These are phyloP conservation scores for Komagataella mondaviorum DNA, from an alignment of 805 yeast genomes.

Conservation along the genomic window DNA sequence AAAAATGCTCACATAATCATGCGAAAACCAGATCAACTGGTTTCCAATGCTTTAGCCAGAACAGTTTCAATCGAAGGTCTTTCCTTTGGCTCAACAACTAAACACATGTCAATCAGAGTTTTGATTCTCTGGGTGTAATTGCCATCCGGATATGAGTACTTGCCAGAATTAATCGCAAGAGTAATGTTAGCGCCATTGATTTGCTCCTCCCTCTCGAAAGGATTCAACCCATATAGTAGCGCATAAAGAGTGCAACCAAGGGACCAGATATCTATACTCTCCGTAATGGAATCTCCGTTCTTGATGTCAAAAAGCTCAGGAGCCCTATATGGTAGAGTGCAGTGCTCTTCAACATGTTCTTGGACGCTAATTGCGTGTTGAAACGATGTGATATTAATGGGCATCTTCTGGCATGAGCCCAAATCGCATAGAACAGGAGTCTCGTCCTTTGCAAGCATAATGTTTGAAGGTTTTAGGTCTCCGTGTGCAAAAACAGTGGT, in stretches of 20 bases:
- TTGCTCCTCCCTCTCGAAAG: slow-evolving; percentile 75
- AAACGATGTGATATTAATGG: slow-evolving; percentile 37
- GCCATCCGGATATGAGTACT: slow-evolving; percentile 39
- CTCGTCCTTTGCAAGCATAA: slow-evolving; percentile 66
- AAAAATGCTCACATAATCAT: not conserved
- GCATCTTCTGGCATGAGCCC: slow-evolving; percentile 65
- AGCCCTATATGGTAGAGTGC: slow-evolving; percentile 79
- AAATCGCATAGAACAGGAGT: slow-evolving; percentile 72
- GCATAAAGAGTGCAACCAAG: slow-evolving; percentile 77
- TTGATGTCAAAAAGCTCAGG: slow-evolving; percentile 80
- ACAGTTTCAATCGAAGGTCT: slow-evolving; percentile 58
- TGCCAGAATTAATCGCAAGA: slow-evolving; percentile 62
- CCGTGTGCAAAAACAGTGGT: slow-evolving; percentile 68
- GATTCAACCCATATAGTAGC: slow-evolving; percentile 66
- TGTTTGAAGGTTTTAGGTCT: slow-evolving; percentile 82
- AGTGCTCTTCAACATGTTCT: slow-evolving; percentile 73
- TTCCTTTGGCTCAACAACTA: slow-evolving; percentile 42
- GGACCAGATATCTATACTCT: slow-evolving; percentile 82
- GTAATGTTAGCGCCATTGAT: slow-evolving; percentile 73
- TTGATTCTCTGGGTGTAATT: slow-evolving; percentile 43
- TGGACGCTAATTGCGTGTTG: slow-evolving; percentile 66
- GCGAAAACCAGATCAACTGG: not conserved
- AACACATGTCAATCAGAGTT: slow-evolving; percentile 43
- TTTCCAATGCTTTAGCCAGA: slow-evolving; percentile 29
- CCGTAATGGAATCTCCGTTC: slow-evolving; percentile 51